Base-by-base conservation (phyloP, 2,329 filamentous ascomycete genomes). In the Ascochyta viciae-villosae region DNA sequence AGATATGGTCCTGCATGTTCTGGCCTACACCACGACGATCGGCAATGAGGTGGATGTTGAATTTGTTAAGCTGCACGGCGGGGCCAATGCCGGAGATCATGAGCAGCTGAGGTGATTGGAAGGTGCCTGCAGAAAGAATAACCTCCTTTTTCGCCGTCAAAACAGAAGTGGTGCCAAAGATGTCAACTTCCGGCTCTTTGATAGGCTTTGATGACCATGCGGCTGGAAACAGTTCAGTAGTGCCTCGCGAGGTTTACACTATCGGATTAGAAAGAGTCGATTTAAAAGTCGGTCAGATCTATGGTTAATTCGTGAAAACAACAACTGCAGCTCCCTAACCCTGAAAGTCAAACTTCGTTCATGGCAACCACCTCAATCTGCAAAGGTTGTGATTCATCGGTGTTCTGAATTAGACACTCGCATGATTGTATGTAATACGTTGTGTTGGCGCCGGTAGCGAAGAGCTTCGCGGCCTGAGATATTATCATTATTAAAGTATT, bases 81-180 rank as follows among this genome's bases (percentile, higher is more conserved):
- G 66, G 67, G 4, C 77, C 76, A 22, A 78, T 64, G 6, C 76
- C 76, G 12, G 73, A 76, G 1, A 77, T 55, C 67, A 76, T 74
- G 62, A 69, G 67, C 0, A 74, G 63, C 48, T 80, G 77, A 0
- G 78, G 79, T 1, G 75, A 78, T 34, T 77, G 75, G 54, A 79
- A 78, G 70, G 72, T 68, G 19, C 78, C 79, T 1, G 77, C 78
- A 0, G 78, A 78, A 1, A 81, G 51, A 24, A 82, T 78, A 23
- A 81, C 75, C 58, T 81, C 78, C 37, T 77, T 75, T 12, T 64
- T 71, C 1, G 76, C 76, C 0, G 42, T 57, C 13, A 52, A n/a
- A 13, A 46, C 22, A 19, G 27, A 52, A 16, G 35, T 46, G 4
- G 12, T 16, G 8, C 35, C 35, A 12, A 12, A 23, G 19, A 19